A percentile compares a stretch with the other conserved stretches of the same genome.
phyloP scores from a whole-genome alignment of 1,284 basidiomycete genomes.

The Austroboletus novae-zelandiae region DNA sequence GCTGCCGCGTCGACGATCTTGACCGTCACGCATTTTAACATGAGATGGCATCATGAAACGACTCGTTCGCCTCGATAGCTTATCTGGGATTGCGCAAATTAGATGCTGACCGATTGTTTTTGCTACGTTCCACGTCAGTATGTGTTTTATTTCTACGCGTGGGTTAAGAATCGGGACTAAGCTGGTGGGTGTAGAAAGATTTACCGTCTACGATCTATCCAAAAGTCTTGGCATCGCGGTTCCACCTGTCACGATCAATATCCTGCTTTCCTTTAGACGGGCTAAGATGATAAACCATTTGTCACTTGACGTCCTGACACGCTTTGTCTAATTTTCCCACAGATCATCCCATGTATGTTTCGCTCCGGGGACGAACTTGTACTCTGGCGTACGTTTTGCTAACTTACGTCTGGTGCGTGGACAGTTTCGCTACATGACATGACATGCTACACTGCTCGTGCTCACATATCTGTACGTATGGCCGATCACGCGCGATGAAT shows the following conservation, averaged over 20 bases:
- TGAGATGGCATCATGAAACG: constrained; percentile 30
- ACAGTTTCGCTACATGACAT: background rate
- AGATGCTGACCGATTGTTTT: constrained; percentile 25
- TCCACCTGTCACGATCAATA: constrained; percentile 15
- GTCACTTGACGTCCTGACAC: background rate
- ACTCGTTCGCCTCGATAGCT: constrained; percentile 33
- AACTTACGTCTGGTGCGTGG: constrained; percentile 19
- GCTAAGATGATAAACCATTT: too few species aligned
- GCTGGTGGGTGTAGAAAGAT: constrained; percentile 7
- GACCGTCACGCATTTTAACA: constrained; percentile 32
- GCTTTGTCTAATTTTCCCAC: too few species aligned
- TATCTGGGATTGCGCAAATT: constrained; percentile 31
- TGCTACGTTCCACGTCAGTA: constrained; percentile 26
- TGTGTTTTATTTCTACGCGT: background rate
- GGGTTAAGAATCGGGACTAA: background rate
- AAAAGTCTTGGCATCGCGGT: background rate
- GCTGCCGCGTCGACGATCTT: constrained; percentile 28
- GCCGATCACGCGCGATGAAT: constrained; percentile 27
- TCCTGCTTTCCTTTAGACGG: constrained; percentile 1
- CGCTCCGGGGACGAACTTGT: background rate
- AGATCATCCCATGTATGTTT: constrained; percentile 11
- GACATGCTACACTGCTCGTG: background rate
- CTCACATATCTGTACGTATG: constrained; percentile 3
- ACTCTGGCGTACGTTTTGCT: background rate
- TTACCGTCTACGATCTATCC: background rate